Base-by-base conservation (phyloP, 139 green algal species). In the Chlamydomonas eustigma region DNA sequence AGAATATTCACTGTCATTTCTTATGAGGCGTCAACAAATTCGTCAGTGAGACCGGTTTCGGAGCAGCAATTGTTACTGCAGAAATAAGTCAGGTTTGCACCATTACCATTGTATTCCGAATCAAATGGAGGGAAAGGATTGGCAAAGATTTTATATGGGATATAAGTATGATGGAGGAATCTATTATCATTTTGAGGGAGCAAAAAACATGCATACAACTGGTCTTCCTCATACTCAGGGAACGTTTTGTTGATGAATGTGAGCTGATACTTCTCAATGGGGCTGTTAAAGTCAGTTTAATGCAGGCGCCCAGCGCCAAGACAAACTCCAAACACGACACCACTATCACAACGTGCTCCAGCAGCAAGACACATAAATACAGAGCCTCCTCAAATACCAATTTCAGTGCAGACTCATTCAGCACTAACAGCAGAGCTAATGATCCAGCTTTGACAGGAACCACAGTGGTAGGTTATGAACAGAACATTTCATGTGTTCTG, bases 391-490 rank as follows among this genome's bases (percentile, higher is more conserved):
- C 33, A 72, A n/a, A n/a, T n/a, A n/a, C n/a, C n/a, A n/a, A n/a
- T n/a, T n/a, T n/a, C n/a, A n/a, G n/a, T n/a, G n/a, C n/a, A n/a
- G n/a, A n/a, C n/a, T n/a, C n/a, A n/a, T n/a, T n/a, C n/a, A n/a
- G n/a, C n/a, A n/a, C n/a, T n/a, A n/a, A n/a, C n/a, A n/a, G n/a
- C 18, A 33, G 65, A 6, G 65, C 24, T 12, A 50, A 33, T 72
- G 65, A 72, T 31, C 65, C 65, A 28, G 65, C 65, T 22, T 31
- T 72, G 65, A 72, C 65, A n/a, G 65, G 65, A 22, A 72, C 65
- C 22, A 72, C 65, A 6, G 65, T 72, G 58, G 58, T 70, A 28
- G 34, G 58, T 18, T 18, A 28, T 58, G 18, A 18, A 58, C 44
- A 58, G 12, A 28, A 58, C 44, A 58, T 58, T 12, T n/a, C n/a